Percentiles rank a stretch among this genome's conserved stretches.
phyloP scores from a whole-genome alignment of 805 yeast genomes.

The Gaillardinia entomophila region DNA sequence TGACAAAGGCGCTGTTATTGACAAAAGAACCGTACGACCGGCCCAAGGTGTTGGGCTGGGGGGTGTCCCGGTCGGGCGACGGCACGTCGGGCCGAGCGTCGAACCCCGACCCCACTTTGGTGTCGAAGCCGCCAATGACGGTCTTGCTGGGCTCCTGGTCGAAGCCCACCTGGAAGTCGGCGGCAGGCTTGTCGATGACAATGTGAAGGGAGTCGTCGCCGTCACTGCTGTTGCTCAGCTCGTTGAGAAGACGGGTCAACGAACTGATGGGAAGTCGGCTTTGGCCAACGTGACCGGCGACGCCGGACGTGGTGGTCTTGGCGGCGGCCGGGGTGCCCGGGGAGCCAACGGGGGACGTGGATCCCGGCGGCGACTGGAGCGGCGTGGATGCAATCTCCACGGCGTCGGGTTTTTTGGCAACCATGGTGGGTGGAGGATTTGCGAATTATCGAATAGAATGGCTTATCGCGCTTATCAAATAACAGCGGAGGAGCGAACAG shows the following conservation, averaged over 20 bases:
- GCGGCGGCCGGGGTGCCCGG: constrained; percentile 2
- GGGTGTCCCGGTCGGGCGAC: constrained; percentile 12
- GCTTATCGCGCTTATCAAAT: too few species aligned
- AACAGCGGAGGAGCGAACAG: too few species aligned
- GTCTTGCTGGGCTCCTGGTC: constrained; percentile 4
- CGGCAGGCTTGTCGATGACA: not conserved
- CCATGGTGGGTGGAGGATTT: too few species aligned
- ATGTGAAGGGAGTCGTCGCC: constrained; percentile 1
- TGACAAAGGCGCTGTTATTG: constrained; percentile 3
- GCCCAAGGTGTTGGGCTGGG: constrained; percentile 1
- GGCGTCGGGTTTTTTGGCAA: not conserved
- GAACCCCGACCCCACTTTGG: constrained; percentile 2
- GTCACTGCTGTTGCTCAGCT: constrained; percentile 17
- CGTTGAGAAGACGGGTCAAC: constrained; percentile 33
- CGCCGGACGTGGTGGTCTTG: constrained; percentile 2
- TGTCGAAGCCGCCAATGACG: constrained; percentile 7
- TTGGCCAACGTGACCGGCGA: constrained; percentile 3
- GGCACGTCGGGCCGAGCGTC: constrained; percentile 7
- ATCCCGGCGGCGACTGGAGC: not conserved
- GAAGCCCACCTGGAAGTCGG: constrained; percentile 1
- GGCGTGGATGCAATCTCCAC: not conserved
- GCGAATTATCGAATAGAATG: too few species aligned
- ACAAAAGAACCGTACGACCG: not conserved
- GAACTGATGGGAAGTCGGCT: constrained; percentile 24
- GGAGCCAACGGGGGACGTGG: not conserved